These are phyloP conservation scores for Rhodotorula sp. DNA, from an alignment of 1,284 basidiomycete genomes.

Conservation along the genomic window DNA sequence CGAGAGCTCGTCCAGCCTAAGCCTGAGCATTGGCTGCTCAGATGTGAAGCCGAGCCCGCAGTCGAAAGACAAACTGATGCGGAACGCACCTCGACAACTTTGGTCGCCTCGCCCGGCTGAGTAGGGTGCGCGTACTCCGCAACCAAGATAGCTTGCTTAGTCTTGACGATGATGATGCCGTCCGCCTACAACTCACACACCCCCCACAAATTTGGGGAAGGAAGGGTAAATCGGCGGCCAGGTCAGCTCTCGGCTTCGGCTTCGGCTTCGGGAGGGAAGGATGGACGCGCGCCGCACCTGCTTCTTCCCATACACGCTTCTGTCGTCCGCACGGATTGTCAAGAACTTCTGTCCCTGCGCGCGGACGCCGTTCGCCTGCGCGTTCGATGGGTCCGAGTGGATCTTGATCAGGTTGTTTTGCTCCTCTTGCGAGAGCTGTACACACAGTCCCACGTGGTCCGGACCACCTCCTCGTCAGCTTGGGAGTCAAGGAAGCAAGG, in stretches of 20 bases:
- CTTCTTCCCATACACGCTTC: conserved; percentile 78
- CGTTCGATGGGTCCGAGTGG: conserved; percentile 55
- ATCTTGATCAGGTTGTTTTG: conserved; percentile 64
- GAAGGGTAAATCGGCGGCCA: not conserved
- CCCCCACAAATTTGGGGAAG: conserved; percentile 29
- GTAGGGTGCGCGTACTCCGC: conserved; percentile 69
- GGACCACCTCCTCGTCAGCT: too few species aligned
- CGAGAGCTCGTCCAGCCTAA: not conserved
- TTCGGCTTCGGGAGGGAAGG: not conserved
- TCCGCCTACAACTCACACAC: conserved; percentile 58
- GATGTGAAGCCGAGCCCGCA: not conserved
- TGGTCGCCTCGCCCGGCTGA: conserved; percentile 65
- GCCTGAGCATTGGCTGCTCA: not conserved
- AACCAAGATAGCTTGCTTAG: conserved; percentile 81
- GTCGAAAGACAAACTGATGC: not conserved
- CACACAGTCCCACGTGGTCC: too few species aligned
- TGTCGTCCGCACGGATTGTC: conserved; percentile 59
- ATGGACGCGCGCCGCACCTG: conserved; percentile 57
- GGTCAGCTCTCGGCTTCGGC: not conserved
- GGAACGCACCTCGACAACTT: conserved; percentile 60
- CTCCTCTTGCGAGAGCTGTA: conserved; percentile 70
- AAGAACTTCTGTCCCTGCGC: conserved; percentile 79
- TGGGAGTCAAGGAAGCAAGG: too few species aligned
- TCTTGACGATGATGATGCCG: conserved; percentile 80
- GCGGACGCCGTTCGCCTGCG: conserved; percentile 62